These are phyloP conservation scores for Epichloe glyceriae DNA, from an alignment of 2,329 filamentous ascomycete genomes.

Conservation along the genomic window DNA sequence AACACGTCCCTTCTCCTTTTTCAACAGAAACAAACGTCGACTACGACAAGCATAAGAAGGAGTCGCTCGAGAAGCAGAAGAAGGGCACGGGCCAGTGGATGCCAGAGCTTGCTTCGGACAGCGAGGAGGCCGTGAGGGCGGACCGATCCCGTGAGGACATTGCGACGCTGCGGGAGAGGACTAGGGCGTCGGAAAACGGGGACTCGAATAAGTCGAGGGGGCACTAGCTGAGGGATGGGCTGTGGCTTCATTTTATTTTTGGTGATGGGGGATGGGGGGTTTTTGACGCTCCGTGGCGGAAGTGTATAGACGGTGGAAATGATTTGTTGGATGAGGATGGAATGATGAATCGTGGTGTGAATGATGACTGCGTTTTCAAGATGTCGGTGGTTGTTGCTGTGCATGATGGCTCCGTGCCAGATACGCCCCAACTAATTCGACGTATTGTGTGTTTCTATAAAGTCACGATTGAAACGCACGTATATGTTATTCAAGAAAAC, in stretches of 20 bases:
- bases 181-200: constrained; percentile 37
- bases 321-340: no score
- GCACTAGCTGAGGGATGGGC: constrained; percentile 35
- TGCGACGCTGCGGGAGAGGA: constrained; percentile 43
- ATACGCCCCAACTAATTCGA: no score
- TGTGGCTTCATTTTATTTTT: constrained; percentile 16
- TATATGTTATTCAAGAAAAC: no score
- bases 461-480: constrained; percentile 22
- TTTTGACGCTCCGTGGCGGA: no score
- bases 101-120: constrained; percentile 62
- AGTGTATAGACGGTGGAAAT: no score
- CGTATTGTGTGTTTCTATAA: constrained; percentile 18
- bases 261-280: no score
- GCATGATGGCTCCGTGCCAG: no score
- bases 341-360: no score
- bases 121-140: constrained; percentile 64
- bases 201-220: constrained; percentile 33
- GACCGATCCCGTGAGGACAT: constrained; percentile 37
- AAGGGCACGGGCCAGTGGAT: constrained; percentile 63
- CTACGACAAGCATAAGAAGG: constrained; percentile 46
- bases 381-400: neutral
- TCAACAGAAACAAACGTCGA: constrained; percentile 24
- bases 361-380: no score
- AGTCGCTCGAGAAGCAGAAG: constrained; percentile 53
- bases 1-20: no score